Percentiles rank a stretch among this genome's conserved stretches.
These are phyloP conservation scores for Globisporangium canariense DNA, from an alignment of 352 stramenopile species.

Conservation along the genomic window DNA sequence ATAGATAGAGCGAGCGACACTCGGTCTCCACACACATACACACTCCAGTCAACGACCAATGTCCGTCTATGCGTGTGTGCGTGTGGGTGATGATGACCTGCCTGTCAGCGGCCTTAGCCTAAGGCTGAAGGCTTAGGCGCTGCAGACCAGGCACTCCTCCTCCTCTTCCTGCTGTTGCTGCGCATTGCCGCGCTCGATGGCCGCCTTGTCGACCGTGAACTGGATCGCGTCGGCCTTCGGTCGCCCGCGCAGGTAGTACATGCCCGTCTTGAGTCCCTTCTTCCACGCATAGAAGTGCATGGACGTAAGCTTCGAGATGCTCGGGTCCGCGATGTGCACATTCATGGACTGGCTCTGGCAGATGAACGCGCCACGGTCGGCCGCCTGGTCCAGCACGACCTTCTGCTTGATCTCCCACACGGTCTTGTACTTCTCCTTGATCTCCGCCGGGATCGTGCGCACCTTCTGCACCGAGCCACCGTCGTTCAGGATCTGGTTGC, in stretches of 20 bases:
- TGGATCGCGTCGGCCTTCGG: constrained; percentile 99
- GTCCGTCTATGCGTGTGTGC: neutral
- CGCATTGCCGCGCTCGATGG: constrained; percentile 39
- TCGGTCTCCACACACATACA: neutral
- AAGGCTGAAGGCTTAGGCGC: constrained; percentile 37
- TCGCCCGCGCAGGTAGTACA: constrained; percentile 99
- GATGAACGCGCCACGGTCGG: constrained; percentile 98
- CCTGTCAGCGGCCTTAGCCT: neutral
- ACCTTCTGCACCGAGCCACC: constrained; percentile 95
- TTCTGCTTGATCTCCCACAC: constrained; percentile 99
- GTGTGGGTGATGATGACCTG: neutral
- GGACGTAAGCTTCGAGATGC: constrained; percentile 96
- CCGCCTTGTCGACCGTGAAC: constrained; percentile 99
- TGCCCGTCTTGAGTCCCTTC: constrained; percentile 99
- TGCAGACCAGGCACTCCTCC: constrained; percentile 78
- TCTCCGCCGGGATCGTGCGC: constrained; percentile 61
- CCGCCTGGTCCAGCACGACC: constrained; percentile 96
- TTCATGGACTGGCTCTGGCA: constrained; percentile 98
- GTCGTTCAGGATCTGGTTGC: constrained; percentile 99
- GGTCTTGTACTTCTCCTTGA: constrained; percentile 99
- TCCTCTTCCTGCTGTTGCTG: constrained; percentile 49
- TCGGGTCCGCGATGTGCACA: constrained; percentile 98
- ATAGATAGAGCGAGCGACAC: neutral
- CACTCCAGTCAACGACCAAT: neutral
- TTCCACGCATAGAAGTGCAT: constrained; percentile 99